phyloP scores from a whole-genome alignment of 2,329 filamentous ascomycete species.

The Zelopaecilomyces penicillatus region DNA sequence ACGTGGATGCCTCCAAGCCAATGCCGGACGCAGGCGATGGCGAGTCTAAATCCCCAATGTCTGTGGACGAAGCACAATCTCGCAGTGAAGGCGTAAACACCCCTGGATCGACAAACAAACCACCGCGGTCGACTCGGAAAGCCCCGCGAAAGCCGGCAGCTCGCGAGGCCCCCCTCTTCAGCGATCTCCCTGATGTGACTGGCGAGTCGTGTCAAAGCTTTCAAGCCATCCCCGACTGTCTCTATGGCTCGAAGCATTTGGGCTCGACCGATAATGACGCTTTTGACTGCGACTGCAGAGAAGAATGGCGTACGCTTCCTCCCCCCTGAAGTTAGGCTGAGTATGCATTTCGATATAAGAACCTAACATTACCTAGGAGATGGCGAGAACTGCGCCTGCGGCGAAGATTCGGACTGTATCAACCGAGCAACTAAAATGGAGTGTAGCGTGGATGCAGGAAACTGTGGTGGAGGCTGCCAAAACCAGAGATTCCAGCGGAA shows the following conservation, averaged over 20 bases:
- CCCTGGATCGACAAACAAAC: conserved; percentile 40
- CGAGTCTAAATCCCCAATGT: conserved; percentile 28
- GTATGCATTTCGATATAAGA: conserved; percentile 8
- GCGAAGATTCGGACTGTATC: conserved; percentile 95
- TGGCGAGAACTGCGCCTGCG: conserved; percentile 74
- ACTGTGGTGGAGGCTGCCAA: conserved; percentile 79
- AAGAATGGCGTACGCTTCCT: conserved; percentile 79
- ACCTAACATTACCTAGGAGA: conserved; percentile 34
- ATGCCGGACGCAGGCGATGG: conserved; percentile 22
- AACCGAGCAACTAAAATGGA: conserved; percentile 98
- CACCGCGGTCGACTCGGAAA: conserved; percentile 65
- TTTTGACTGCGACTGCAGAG: conserved; percentile 88
- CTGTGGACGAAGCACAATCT: conserved; percentile 37
- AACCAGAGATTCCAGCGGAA: conserved; percentile 92
- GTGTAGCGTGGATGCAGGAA: conserved; percentile 68
- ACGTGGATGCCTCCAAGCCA: conserved; percentile 30
- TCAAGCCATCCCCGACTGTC: conserved; percentile 72
- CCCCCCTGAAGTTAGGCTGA: conserved; percentile 9
- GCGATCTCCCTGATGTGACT: conserved; percentile 70
- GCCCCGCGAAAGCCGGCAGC: conserved; percentile 57
- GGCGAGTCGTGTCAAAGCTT: conserved; percentile 68
- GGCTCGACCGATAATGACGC: conserved; percentile 84
- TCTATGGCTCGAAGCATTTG: conserved; percentile 85
- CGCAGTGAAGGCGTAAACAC: conserved; percentile 40
- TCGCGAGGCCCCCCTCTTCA: conserved; percentile 58